Evolutionary conservation across 2,329 filamentous ascomycete species (phyloP), one percentile per base, ranked within the genome.

Genomic region (Xylaria sp.): DNA sequence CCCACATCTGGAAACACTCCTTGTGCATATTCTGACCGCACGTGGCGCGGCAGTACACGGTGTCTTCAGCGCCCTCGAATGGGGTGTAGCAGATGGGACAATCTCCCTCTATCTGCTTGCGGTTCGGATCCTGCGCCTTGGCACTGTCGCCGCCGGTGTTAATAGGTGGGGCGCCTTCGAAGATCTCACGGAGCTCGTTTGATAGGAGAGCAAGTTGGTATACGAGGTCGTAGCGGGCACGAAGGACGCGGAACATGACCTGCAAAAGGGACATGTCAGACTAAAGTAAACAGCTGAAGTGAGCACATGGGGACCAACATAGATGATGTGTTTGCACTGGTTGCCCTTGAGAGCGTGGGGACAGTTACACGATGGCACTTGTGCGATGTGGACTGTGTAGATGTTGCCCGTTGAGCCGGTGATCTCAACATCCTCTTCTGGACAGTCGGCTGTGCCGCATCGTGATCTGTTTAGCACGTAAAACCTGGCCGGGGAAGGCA

Each of bases 271-370:
- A 9, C 20, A 18, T 1, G 43, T 63, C 25, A 69, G 61, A 53
- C 2, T 30, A 30, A 25, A 2, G 7, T 3, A 15, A n/a, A 15
- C 4, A 15, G 39, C 6, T 8, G 20, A 32, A 15, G 13, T 9
- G 4, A 2, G n/a, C 25, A 28, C 18, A 0, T 36, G 2, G 12
- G 20, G 32, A 77, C 80, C 46, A 72, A 86, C 86, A 73, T 89
- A 91, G 50, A 90, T 68, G 30, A 89, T 80, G 72, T 92, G 90
- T 74, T 91, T 91, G 83, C 89, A 91, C 68, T 89, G 87, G 36
- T 87, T 83, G 0, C 86, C 86, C 39, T 82, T 81, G 30, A 67
- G 72, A 0, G 82, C 83, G 65, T 89, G 83, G 0, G 87, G 87
- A 68, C 89, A 90, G 57, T 83, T 80, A 75, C 89, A 91, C 0